phyloP scores from a whole-genome alignment of 331 rosid species.

The Malus hybrid region DNA sequence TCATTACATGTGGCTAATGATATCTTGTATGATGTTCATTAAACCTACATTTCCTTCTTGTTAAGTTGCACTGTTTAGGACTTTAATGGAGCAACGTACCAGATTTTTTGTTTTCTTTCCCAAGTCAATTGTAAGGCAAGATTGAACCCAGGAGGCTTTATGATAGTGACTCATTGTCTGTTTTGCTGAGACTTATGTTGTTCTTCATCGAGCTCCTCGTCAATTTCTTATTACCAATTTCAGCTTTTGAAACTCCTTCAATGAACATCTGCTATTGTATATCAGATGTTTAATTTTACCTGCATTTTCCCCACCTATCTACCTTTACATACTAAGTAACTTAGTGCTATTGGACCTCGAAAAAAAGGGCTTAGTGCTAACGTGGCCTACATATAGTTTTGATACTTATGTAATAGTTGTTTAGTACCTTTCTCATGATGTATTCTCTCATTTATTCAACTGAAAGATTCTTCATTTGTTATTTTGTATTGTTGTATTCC shows the following conservation, averaged over 20 bases:
- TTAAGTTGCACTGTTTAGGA: not conserved
- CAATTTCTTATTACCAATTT: no score
- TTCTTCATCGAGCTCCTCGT: not conserved
- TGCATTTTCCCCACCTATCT: not conserved
- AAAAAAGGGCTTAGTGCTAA: not conserved
- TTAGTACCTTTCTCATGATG: no score
- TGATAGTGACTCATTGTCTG: not conserved
- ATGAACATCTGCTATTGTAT: not conserved
- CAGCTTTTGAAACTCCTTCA: not conserved
- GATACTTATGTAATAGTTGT: not conserved
- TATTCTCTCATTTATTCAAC: not conserved
- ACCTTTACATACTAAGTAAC: not conserved
- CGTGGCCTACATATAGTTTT: not conserved
- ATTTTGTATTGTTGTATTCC: not conserved
- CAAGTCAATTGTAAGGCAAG: not conserved
- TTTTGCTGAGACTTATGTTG: not conserved
- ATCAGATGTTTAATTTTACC: not conserved
- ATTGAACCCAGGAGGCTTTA: not conserved
- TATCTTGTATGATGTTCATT: not conserved
- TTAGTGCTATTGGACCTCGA: not conserved
- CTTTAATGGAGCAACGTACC: no score
- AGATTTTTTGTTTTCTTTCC: not conserved
- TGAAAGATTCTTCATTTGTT: not conserved
- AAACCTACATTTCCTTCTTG: not conserved
- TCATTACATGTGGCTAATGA: not conserved